Conservation (phyloP, 345 rosid species). For the Nephelium lappaceum region DNA sequence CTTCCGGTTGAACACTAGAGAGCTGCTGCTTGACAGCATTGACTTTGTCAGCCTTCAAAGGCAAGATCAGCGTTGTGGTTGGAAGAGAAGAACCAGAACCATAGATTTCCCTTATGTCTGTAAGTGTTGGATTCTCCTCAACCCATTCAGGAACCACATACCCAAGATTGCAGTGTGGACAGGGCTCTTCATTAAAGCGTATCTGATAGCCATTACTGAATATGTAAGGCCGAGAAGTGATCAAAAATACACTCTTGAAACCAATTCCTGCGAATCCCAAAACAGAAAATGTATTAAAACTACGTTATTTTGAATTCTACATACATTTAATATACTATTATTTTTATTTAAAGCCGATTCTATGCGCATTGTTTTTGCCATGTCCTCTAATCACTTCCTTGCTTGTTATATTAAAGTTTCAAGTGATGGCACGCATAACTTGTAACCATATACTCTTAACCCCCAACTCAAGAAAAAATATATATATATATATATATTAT, state of each 20-base stretch:
- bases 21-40: conserved; percentile 70
- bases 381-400: too few relatives aligned
- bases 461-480: too few relatives aligned
- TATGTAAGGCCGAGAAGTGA: conserved; percentile 54
- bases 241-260: conserved; percentile 70
- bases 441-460: too few relatives aligned
- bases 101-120: conserved; percentile 50
- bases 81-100: conserved; percentile 54
- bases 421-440: too few relatives aligned
- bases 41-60: conserved; percentile 65
- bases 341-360: too few relatives aligned
- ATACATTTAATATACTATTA: too few relatives aligned
- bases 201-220: conserved; percentile 78
- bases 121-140: conserved; percentile 51
- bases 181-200: conserved; percentile 64
- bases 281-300: not conserved
- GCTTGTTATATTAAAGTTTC: too few relatives aligned
- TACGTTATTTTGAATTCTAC: too few relatives aligned
- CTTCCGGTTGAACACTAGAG: conserved; percentile 67
- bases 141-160: conserved; percentile 86
- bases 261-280: conserved; percentile 54
- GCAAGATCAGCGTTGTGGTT: conserved; percentile 60
- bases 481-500: too few relatives aligned
- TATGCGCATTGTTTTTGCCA: too few relatives aligned
- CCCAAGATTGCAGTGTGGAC: conserved; percentile 60